Percentiles rank a stretch among this genome's conserved stretches.
phyloP scores from a whole-genome alignment of 306 rosid genomes.

The Rubus idaeus region DNA sequence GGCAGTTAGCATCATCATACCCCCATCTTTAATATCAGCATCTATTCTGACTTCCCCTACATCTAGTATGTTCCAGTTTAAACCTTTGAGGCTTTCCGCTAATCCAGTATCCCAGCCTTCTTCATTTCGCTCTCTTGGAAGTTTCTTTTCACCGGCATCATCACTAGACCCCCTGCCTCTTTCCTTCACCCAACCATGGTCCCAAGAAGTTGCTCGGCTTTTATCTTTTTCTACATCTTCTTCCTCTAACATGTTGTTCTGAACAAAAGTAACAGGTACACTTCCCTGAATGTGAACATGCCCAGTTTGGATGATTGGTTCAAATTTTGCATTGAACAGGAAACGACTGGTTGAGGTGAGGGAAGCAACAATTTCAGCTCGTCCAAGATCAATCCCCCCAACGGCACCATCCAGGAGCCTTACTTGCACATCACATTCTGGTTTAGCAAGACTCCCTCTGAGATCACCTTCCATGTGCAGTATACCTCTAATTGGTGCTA shows the following conservation, averaged over 20 bases:
- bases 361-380: conserved; percentile 92
- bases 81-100: conserved; percentile 78
- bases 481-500: conserved; percentile 79
- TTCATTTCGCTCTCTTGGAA: conserved; percentile 68
- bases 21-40: conserved; percentile 93
- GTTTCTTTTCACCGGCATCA: conserved; percentile 50
- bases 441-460: conserved; percentile 84
- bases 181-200: conserved; percentile 71
- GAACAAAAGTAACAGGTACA: conserved; percentile 72
- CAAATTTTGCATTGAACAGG: conserved; percentile 89
- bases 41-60: conserved; percentile 87
- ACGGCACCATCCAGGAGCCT: conserved; percentile 92
- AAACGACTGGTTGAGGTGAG: conserved; percentile 79
- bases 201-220: conserved; percentile 46
- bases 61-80: conserved; percentile 75
- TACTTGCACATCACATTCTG: conserved; percentile 94
- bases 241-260: conserved; percentile 47
- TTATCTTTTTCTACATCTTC: conserved; percentile 58
- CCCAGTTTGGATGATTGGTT: conserved; percentile 79
- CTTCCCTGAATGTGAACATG: conserved; percentile 89
- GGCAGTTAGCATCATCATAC: conserved; percentile 93
- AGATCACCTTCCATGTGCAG: conserved; percentile 99
- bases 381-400: conserved; percentile 88
- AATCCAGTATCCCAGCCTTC: conserved; percentile 74
- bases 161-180: conserved; percentile 43